Base-by-base conservation (phyloP, 331 rosid genomes). In the Phaseolus coccineus region DNA sequence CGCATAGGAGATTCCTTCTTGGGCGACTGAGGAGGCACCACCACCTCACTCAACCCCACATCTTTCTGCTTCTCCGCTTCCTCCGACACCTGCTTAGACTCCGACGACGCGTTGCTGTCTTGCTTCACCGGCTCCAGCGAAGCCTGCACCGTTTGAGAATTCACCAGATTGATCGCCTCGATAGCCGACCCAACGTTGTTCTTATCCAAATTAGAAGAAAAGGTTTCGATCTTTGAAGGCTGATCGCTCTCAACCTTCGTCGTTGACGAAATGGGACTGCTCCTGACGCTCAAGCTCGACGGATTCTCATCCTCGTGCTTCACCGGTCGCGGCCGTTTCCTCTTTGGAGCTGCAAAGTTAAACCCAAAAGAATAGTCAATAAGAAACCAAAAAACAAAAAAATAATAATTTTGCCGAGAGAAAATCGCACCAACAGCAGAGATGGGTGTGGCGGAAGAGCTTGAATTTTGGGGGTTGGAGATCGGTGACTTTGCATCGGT, bases 281-380 rank as follows among this genome's bases (percentile, higher is more conserved):
- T 89, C 22, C 94, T 88, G 27, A 64, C 78, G 4, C 90, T 64
- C 39, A 88, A 85, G 74, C 53, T 72, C 0, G 88, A 16, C 12
- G 87, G 79, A 69, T 79, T 94, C 33, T 91, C 96, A 0, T 90
- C 99, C 40, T 93, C 98, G 13, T 86, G 85, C 93, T 93, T 96
- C n/a, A 79, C 77, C 0, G 84, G 91, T 30, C 98, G 88, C 25
- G 98, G 97, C 28, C 85, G 89, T 75, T 93, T 96, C 87, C 99
- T 90, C 89, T 93, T 96, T 9, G 98, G 96, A 55, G 96, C 98
- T 87, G 86, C 84, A 31, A 46, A 62, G 46, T 65, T 44, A 12
- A 70, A 57, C 62, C 6, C 55, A 25, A 40, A 53, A 55, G 14
- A 15, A 2, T 22, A 19, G 7, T 52, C 19, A 16, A 42, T 19